Evolutionary conservation across 768 basidiomycete genomes (phyloP).

Genomic region (Russula sp.): DNA sequence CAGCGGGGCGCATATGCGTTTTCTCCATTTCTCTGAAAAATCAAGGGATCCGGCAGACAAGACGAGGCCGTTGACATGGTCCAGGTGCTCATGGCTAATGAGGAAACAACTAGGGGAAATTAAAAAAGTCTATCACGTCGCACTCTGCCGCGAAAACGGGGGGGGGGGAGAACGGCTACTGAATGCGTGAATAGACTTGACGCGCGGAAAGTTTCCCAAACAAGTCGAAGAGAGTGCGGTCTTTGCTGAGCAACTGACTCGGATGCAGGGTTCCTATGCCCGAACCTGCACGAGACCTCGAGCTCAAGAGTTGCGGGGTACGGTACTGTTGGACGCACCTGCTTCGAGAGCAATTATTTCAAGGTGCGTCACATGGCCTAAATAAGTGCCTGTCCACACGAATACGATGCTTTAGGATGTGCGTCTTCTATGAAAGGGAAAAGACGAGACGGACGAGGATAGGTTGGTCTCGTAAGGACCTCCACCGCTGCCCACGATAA

Average conservation of each 20-base stretch:
- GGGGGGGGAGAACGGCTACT: slow-evolving; percentile 33
- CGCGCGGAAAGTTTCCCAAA: slow-evolving; percentile 42
- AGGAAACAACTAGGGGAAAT: slow-evolving; percentile 59
- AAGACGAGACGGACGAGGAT: slow-evolving; percentile 56
- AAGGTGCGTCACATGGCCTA: slow-evolving; percentile 58
- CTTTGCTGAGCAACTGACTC: slow-evolving; percentile 45
- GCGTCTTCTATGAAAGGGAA: slow-evolving; percentile 12
- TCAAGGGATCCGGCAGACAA: slow-evolving; percentile 74
- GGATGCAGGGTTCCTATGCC: slow-evolving; percentile 69
- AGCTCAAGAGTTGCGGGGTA: neutral
- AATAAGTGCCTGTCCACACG: slow-evolving; percentile 65
- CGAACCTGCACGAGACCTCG: slow-evolving; percentile 49
- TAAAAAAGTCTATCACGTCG: neutral
- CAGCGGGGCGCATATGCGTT: slow-evolving; percentile 55
- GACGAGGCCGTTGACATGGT: slow-evolving; percentile 81
- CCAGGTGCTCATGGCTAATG: slow-evolving; percentile 85
- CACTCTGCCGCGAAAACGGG: neutral
- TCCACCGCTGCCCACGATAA: slow-evolving; percentile 73
- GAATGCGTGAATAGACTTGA: slow-evolving; percentile 49
- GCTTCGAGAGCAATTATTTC: slow-evolving; percentile 85
- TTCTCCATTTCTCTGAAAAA: slow-evolving; percentile 25
- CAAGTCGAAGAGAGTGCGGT: slow-evolving; percentile 53
- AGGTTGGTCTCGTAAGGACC: slow-evolving; percentile 88
- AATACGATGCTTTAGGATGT: neutral
- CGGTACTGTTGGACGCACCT: slow-evolving; percentile 42